Percentiles rank a stretch among this genome's conserved stretches.
Conservation (phyloP, 495 filamentous ascomycete genomes). For the Aspergillus saccharolyticus region DNA sequence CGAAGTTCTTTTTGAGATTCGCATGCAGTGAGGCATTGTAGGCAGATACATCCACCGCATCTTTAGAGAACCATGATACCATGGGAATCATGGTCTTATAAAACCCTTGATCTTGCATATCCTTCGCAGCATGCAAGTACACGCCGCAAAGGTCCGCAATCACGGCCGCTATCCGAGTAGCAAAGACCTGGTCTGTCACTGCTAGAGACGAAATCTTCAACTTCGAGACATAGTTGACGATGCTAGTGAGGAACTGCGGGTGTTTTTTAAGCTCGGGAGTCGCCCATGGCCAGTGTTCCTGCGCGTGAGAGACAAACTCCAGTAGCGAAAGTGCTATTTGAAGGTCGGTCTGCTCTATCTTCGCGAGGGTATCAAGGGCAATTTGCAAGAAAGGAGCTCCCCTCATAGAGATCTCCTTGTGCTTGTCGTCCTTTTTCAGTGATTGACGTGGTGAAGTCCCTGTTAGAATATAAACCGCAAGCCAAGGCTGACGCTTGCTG, state of each 20-base stretch:
- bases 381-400: constrained; percentile 63
- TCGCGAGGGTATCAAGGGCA: constrained; percentile 68
- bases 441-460: constrained; percentile 75
- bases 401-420: constrained; percentile 35
- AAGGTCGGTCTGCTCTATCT: constrained; percentile 58
- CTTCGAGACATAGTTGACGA: constrained; percentile 64
- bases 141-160: constrained; percentile 88
- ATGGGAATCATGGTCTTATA: constrained; percentile 64
- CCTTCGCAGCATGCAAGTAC: constrained; percentile 75
- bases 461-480: constrained; percentile 87
- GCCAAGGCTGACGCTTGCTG: constrained; percentile 89
- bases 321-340: constrained; percentile 66
- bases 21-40: constrained; percentile 85
- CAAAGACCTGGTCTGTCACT: constrained; percentile 42
- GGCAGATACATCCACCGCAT: constrained; percentile 64
- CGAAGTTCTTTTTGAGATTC: constrained; percentile 81
- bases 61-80: constrained; percentile 68
- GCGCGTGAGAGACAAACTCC: constrained; percentile 77
- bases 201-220: constrained; percentile 47
- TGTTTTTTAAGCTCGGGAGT: constrained; percentile 73
- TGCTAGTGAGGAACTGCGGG: constrained; percentile 59
- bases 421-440: constrained; percentile 50
- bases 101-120: constrained; percentile 61
- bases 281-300: constrained; percentile 91
- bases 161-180: constrained; percentile 70